Evolutionary conservation across 176 grass and related monocot species (phyloP).

Genomic region (Tillandsia fasciculata): DNA sequence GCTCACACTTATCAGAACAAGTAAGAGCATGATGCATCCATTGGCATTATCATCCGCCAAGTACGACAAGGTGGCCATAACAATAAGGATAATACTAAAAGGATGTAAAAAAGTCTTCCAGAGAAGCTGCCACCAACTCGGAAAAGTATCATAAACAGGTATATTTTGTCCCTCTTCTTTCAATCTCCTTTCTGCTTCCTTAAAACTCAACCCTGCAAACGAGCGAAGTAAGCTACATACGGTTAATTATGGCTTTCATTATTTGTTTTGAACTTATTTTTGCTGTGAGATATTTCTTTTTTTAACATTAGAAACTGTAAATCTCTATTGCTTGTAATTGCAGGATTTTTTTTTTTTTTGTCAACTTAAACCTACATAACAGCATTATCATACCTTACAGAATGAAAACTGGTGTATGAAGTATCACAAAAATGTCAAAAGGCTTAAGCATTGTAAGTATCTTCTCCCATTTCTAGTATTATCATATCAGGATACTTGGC

Average conservation of each 20-base stretch:
- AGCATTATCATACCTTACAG: too few species aligned
- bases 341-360: too few species aligned
- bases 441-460: too few species aligned
- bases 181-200: slow-evolving; percentile 37
- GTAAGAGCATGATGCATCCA: slow-evolving; percentile 34
- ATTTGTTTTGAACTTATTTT: background rate
- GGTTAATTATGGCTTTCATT: background rate
- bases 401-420: too few species aligned
- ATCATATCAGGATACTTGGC: too few species aligned
- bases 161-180: slow-evolving; percentile 20
- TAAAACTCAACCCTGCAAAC: slow-evolving; percentile 34
- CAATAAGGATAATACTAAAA: slow-evolving; percentile 39
- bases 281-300: background rate
- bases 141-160: slow-evolving; percentile 9
- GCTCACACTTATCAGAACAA: slow-evolving; percentile 27
- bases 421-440: too few species aligned
- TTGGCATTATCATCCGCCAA: slow-evolving; percentile 30
- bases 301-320: background rate
- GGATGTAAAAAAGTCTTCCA: slow-evolving; percentile 36
- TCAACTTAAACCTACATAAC: too few species aligned
- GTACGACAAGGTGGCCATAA: slow-evolving; percentile 30
- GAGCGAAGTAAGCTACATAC: background rate
- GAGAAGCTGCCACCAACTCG: slow-evolving; percentile 23
- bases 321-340: too few species aligned
- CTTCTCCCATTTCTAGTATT: too few species aligned